phyloP scores from a whole-genome alignment of 306 rosid species.

The Quillaja saponaria region DNA sequence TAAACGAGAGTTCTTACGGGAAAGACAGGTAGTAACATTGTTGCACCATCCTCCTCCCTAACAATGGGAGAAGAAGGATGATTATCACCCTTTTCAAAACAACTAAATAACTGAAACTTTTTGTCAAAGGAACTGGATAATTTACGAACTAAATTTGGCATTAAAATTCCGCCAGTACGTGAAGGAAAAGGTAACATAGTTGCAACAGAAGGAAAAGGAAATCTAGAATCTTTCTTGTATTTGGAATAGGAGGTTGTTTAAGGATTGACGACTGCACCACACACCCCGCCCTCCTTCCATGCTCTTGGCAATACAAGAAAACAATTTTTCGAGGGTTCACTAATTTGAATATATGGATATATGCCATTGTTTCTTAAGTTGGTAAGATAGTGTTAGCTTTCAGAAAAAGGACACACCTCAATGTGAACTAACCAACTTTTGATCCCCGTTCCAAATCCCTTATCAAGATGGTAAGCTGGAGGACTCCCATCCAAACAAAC shows the following conservation, averaged over 20 bases:
- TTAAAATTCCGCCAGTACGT: slow-evolving; percentile 2
- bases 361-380: slow-evolving; percentile 9
- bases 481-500: slow-evolving; percentile 98
- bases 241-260: background rate
- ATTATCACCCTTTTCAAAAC: slow-evolving; percentile 9
- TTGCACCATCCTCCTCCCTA: slow-evolving; percentile 99
- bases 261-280: background rate
- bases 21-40: slow-evolving; percentile 77
- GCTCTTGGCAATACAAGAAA: background rate
- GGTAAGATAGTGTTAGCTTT: slow-evolving; percentile 13
- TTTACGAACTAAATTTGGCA: background rate
- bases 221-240: background rate
- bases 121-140: background rate
- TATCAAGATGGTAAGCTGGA: slow-evolving; percentile 83
- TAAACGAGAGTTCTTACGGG: slow-evolving; percentile 66
- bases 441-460: slow-evolving; percentile 75
- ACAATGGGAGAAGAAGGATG: slow-evolving; percentile 25
- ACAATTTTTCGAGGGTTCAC: background rate
- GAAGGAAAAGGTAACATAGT: background rate
- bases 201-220: background rate
- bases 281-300: background rate
- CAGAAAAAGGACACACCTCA: slow-evolving; percentile 65
- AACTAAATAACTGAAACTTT: background rate
- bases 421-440: slow-evolving; percentile 78
- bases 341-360: background rate